Base-by-base conservation (phyloP, 1,139 yeast genomes). In the Candida sp. region DNA sequence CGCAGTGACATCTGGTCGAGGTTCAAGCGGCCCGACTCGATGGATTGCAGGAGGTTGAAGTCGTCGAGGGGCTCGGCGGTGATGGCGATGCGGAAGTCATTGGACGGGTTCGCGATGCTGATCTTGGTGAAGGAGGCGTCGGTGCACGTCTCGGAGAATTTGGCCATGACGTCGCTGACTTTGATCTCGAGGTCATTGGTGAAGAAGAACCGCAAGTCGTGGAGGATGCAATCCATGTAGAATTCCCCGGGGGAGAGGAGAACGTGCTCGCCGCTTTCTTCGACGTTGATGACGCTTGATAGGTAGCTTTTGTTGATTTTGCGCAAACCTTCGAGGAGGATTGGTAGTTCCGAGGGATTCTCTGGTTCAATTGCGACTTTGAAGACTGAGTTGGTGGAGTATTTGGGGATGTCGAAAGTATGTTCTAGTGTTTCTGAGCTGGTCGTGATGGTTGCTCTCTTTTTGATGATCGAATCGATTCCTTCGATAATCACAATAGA, bases 231-330 rank as follows among this genome's bases (percentile, higher is more conserved):
- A 67, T 96, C 99, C 70, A 96, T 68, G 63, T 90, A 91, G 17
- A 94, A 63, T 63, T 96, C 99, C 4, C 99, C 99, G 3, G 92
- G 84, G 0, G 96, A 97, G 30, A 86, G 63, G 1, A 96, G 65
- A 0, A 86, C 85, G 65, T 88, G 91, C 61, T 93, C 98, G 1
- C 98, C 98, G 50, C 93, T 88, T 58, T 90, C 96, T 65, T 91
- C 97, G 1, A 89, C 93, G 55, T 80, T 84, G 6, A 90, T 73
- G 30, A 78, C 77, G 35, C 86, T 76, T 5, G 93, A 85, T 11
- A 89, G 78, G 62, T 90, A 93, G 1, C 87, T 73, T 56, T 81
- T 84, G 56, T 81, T 81, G 27, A 88, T 73, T 51, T 77, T 81
- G 54, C 88, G 75, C 47, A 94, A 70, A 0, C 93, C 92, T 22